Evolutionary conservation across 2,329 filamentous ascomycete genomes (phyloP).

Genomic region (Ophiostoma novo-ulmi): DNA sequence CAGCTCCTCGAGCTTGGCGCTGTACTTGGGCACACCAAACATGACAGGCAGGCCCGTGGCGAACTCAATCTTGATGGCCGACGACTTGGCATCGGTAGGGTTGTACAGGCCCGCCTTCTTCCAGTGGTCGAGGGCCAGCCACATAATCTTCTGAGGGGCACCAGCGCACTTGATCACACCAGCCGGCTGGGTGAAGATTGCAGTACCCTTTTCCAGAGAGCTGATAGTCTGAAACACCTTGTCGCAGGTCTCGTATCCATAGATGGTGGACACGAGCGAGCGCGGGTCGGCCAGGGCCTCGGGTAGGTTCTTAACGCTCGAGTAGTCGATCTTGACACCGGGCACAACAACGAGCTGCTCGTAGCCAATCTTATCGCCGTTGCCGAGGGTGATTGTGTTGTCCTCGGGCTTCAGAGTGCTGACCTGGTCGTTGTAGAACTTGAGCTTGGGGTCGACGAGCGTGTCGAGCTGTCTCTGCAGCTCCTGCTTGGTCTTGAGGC

Average conservation of each 20-base stretch:
- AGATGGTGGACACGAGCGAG: constrained; percentile 52
- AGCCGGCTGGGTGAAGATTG: constrained; percentile 56
- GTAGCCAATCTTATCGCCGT: constrained; percentile 54
- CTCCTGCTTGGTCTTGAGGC: constrained; percentile 58
- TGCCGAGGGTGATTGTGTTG: constrained; percentile 51
- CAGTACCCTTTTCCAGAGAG: constrained; percentile 45
- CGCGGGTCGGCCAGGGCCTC: constrained; percentile 48
- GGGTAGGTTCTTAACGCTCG: constrained; percentile 50
- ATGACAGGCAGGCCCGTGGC: constrained; percentile 52
- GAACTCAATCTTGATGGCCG: constrained; percentile 49
- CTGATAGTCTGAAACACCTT: constrained; percentile 49
- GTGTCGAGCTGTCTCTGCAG: constrained; percentile 47
- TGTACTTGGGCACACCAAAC: constrained; percentile 59
- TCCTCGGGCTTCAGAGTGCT: constrained; percentile 49
- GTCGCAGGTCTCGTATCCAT: constrained; percentile 51
- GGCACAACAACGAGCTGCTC: constrained; percentile 61
- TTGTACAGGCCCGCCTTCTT: constrained; percentile 49
- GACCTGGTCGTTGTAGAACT: constrained; percentile 53
- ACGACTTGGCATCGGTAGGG: constrained; percentile 32
- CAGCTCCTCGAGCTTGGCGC: constrained; percentile 48
- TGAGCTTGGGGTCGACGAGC: constrained; percentile 56
- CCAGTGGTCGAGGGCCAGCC: constrained; percentile 58
- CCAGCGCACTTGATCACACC: constrained; percentile 58
- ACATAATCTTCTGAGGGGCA: constrained; percentile 58
- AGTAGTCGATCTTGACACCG: constrained; percentile 49